Percentiles rank a stretch among this genome's conserved stretches.
Evolutionary conservation across 768 basidiomycete species (phyloP).

Genomic region (Suillus fuscotomentosus): DNA sequence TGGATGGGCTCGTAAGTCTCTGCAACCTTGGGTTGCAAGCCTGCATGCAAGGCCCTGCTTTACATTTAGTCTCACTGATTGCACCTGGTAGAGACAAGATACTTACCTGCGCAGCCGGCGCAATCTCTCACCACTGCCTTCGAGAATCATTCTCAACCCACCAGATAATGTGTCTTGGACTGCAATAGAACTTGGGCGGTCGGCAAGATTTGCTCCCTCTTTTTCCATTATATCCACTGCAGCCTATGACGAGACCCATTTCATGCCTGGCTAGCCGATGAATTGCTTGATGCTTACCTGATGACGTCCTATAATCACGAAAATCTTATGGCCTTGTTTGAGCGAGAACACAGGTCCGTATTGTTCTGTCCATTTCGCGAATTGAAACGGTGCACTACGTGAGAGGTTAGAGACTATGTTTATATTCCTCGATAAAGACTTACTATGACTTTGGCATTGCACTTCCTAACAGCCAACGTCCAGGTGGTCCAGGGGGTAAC

Average conservation of each 20-base stretch:
- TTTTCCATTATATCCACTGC: conserved; percentile 41
- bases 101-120: conserved; percentile 15
- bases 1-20: too few relatives aligned
- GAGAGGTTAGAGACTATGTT: background rate
- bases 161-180: conserved; percentile 34
- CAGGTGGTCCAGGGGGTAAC: conserved; percentile 26
- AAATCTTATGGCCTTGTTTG: conserved; percentile 37
- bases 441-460: conserved; percentile 19
- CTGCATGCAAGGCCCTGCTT: too few relatives aligned
- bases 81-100: background rate
- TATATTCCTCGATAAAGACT: conserved; percentile 13
- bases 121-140: conserved; percentile 27
- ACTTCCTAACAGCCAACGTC: conserved; percentile 23
- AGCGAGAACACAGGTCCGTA: conserved; percentile 62
- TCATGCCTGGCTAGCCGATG: background rate
- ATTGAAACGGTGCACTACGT: conserved; percentile 20
- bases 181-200: conserved; percentile 36
- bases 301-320: conserved; percentile 24
- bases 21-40: too few relatives aligned
- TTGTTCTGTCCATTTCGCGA: conserved; percentile 55
- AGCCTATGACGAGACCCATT: conserved; percentile 28
- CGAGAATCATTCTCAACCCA: conserved; percentile 29
- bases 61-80: too few relatives aligned
- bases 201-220: conserved; percentile 32
- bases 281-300: conserved; percentile 5